Percentiles rank a stretch among this genome's conserved stretches.
Conservation (phyloP, 2,329 filamentous ascomycete species). For the Alternaria solani region DNA sequence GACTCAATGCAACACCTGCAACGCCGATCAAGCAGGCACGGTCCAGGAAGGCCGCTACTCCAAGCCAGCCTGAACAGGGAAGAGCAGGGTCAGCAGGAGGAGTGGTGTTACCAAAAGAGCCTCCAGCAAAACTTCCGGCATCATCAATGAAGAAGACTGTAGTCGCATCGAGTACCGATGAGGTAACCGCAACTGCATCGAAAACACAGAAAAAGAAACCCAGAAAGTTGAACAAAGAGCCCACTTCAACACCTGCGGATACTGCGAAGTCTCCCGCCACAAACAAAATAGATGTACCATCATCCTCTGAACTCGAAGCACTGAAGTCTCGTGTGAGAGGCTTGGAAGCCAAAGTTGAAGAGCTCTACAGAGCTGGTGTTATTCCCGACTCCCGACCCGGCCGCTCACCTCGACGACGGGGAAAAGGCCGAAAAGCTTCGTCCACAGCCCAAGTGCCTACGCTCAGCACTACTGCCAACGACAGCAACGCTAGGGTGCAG, state of each 20-base stretch:
- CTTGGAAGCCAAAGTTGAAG: slow-evolving; percentile 49
- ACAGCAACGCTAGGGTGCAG: slow-evolving; percentile 24
- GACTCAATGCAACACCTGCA: slow-evolving; percentile 29
- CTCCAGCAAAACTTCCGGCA: slow-evolving; percentile 16
- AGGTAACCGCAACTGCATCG: not conserved
- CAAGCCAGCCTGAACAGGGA: slow-evolving; percentile 16
- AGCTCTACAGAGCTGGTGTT: slow-evolving; percentile 36
- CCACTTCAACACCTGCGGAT: slow-evolving; percentile 14
- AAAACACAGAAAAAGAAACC: slow-evolving; percentile 30
- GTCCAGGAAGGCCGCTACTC: slow-evolving; percentile 31
- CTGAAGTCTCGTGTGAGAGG: slow-evolving; percentile 47
- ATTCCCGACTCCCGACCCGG: slow-evolving; percentile 18
- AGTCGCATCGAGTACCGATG: slow-evolving; percentile 17
- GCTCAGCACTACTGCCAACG: slow-evolving; percentile 5
- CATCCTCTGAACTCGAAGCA: slow-evolving; percentile 43
- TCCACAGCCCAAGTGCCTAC: slow-evolving; percentile 36
- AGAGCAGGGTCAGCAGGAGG: slow-evolving; percentile 43
- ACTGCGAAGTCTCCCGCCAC: slow-evolving; percentile 3
- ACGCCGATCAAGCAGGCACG: slow-evolving; percentile 29
- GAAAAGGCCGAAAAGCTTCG: slow-evolving; percentile 41
- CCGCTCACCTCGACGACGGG: slow-evolving; percentile 44
- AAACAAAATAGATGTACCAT: slow-evolving; percentile 18
- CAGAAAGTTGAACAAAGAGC: slow-evolving; percentile 46
- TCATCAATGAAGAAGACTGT: slow-evolving; percentile 5
- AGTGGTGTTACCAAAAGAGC: slow-evolving; percentile 29